Evolutionary conservation across 352 stramenopile genomes (phyloP).

Genomic region (Pythium vanterpoolii): DNA sequence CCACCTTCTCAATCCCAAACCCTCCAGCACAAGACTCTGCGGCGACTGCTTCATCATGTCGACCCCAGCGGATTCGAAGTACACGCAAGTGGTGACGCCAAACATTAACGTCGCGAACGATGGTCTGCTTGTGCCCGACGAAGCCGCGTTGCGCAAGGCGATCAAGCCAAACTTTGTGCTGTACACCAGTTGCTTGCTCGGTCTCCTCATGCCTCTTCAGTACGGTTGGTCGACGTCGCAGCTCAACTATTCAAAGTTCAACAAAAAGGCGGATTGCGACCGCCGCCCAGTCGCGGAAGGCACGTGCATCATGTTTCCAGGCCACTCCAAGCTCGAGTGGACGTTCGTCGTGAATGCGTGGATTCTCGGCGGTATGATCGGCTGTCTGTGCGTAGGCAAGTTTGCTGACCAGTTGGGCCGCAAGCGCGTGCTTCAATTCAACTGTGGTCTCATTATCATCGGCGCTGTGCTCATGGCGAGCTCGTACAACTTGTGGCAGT

Average conservation of each 20-base stretch:
- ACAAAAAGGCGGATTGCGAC: conserved; percentile 49
- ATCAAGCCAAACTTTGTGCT: conserved; percentile 34
- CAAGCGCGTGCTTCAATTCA: conserved; percentile 29
- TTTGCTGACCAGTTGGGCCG: conserved; percentile 34
- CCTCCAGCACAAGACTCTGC: background rate
- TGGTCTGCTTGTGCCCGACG: conserved; percentile 4
- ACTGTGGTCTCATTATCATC: conserved; percentile 34
- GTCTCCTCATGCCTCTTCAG: conserved; percentile 50
- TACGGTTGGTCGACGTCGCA: conserved; percentile 59
- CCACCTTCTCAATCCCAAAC: background rate
- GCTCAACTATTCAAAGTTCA: conserved; percentile 58
- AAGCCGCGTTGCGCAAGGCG: conserved; percentile 12
- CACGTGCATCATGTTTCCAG: conserved; percentile 33
- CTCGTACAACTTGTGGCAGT: conserved; percentile 28
- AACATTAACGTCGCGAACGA: conserved; percentile 6
- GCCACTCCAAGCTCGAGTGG: conserved; percentile 37
- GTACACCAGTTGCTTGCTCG: conserved; percentile 46
- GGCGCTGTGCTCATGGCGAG: conserved; percentile 28
- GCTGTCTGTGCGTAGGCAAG: conserved; percentile 26
- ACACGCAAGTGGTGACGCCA: conserved; percentile 5
- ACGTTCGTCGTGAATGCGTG: conserved; percentile 35
- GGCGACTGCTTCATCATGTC: conserved; percentile 1
- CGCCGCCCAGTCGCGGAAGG: conserved; percentile 23
- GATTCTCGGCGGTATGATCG: conserved; percentile 43
- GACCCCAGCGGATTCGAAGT: conserved; percentile 2